These are phyloP conservation scores for Prunus mira DNA, from an alignment of 306 rosid species.

Conservation along the genomic window DNA sequence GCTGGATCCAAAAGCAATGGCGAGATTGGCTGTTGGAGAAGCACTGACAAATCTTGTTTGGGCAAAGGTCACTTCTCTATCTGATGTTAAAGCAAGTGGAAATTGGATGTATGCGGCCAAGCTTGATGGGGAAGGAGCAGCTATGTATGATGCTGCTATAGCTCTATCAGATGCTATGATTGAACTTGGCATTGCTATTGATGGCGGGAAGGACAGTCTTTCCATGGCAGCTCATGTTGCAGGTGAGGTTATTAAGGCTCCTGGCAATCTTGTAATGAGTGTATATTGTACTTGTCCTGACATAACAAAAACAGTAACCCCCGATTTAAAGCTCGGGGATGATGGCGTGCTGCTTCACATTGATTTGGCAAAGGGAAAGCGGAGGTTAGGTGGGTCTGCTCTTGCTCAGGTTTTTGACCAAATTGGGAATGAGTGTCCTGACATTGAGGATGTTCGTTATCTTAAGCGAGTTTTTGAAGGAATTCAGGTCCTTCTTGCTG, in stretches of 20 bases:
- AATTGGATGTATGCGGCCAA: conserved; percentile 97
- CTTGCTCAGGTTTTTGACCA: conserved; percentile 89
- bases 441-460: conserved; percentile 74
- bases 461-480: conserved; percentile 77
- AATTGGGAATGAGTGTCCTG: conserved; percentile 76
- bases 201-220: conserved; percentile 91
- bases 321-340: conserved; percentile 76
- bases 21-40: conserved; percentile 90
- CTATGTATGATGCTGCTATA: conserved; percentile 81
- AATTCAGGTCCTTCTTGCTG: conserved; percentile 64
- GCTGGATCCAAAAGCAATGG: conserved; percentile 90
- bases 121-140: conserved; percentile 92
- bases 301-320: conserved; percentile 85
- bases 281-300: conserved; percentile 89
- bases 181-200: conserved; percentile 87
- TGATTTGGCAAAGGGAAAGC: conserved; percentile 75
- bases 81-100: conserved; percentile 93
- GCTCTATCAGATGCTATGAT: conserved; percentile 81
- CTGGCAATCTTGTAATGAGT: conserved; percentile 91
- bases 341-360: conserved; percentile 78
- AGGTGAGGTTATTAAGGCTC: conserved; percentile 86
- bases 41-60: conserved; percentile 95
- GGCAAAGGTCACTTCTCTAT: conserved; percentile 80
- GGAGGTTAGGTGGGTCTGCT: conserved; percentile 84
- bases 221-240: conserved; percentile 89